Conservation (phyloP, 345 rosid genomes). For the Eutrema heterophyllum region DNA sequence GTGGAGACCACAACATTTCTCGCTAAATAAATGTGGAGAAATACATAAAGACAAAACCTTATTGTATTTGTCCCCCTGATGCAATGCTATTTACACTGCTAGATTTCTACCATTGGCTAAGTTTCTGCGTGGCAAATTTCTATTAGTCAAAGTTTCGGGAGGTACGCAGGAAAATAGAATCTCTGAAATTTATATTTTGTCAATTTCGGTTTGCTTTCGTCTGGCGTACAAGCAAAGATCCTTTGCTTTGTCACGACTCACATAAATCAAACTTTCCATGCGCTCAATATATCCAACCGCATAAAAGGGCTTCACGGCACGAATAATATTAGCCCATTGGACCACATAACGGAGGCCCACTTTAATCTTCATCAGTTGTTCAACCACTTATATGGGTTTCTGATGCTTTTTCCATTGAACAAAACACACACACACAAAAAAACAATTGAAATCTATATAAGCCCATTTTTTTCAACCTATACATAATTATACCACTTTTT, state of each 20-base stretch:
- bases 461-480: background rate
- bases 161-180: background rate
- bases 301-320: background rate
- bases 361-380: background rate
- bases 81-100: background rate
- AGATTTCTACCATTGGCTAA: background rate
- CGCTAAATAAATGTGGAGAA: constrained; percentile 19
- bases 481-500: background rate
- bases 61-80: background rate
- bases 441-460: background rate
- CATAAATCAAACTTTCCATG: background rate
- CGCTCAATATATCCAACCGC: background rate
- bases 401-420: background rate
- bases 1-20: constrained; percentile 17
- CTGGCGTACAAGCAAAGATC: constrained; percentile 9
- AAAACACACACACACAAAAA: too few relatives aligned
- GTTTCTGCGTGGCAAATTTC: background rate
- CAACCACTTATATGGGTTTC: background rate
- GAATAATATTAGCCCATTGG: background rate
- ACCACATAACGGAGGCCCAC: background rate
- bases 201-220: constrained; percentile 1
- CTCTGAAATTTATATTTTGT: background rate
- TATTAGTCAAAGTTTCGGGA: constrained; percentile 1
- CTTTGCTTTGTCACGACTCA: background rate
- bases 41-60: background rate